Evolutionary conservation across 1,139 yeast genomes (phyloP), one percentile per base, ranked within the genome.

Genomic region (Tardiomyces digboiensis): DNA sequence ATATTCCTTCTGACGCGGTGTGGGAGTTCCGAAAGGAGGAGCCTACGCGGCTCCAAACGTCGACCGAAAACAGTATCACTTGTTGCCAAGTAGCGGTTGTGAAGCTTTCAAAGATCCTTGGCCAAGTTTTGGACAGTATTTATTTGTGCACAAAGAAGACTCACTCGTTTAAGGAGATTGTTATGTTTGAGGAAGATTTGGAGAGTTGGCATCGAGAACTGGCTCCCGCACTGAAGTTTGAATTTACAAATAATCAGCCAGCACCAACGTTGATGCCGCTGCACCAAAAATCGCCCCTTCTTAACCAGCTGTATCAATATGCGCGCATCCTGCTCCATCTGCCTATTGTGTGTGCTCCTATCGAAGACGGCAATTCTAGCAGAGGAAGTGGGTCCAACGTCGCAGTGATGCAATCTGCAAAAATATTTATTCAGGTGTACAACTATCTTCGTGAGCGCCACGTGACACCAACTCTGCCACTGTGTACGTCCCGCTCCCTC

Each of bases 201-300:
- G 95, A 87, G 53, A 67, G 75, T 42, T 88, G 97, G 96, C 70
- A 87, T 53, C 67, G 82, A 26, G 86, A 82, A 41, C 66, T 88
- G 38, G 86, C 93, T 1, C 43, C 64, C 0, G 74, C 73, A 22
- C 67, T 85, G 46, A 74, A 71, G 49, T 84, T 87, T 55, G 84
- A 82, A 41, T 67, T 82, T 52, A 74, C 74, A 20, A 80, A 80
- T 57, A 93, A 91, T 1, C 65, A 72, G 39, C 67, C 78, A 38
- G 68, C 70, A 19, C 63, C 67, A 19, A 64, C 67, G 10, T 50
- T 57, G 1, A 52, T 54, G 8, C 66, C 68, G 20, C 59, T 68
- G 13, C 71, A 65, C 44, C 76, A 75, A 42, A 80, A 77, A 46
- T 80, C 80, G 46, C 69, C 81, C 13, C 67, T 82, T 2, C 65